Evolutionary conservation across 1,139 yeast genomes (phyloP).

Genomic region (Saccharomyces pastorianus): DNA sequence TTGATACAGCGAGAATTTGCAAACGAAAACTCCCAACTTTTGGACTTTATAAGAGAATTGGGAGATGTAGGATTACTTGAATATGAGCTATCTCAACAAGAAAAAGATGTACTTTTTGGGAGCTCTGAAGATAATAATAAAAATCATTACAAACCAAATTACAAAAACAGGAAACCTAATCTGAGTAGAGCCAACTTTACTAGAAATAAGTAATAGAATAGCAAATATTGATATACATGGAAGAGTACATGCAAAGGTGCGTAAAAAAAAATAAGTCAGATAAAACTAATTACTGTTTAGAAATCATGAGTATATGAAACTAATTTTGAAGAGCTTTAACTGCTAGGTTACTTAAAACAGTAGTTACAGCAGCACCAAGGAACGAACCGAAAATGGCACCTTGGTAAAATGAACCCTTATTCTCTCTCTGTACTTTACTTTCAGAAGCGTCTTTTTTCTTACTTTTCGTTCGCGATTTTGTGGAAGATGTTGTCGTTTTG

Average conservation of each 20-base stretch:
- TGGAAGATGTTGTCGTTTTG: not conserved
- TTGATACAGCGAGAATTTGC: conserved; percentile 30
- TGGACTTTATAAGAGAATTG: conserved; percentile 28
- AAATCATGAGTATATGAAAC: not conserved
- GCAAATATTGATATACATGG: not conserved
- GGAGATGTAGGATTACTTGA: conserved; percentile 28
- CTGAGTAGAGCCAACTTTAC: conserved; percentile 2
- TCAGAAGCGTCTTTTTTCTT: not conserved
- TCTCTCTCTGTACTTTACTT: not conserved
- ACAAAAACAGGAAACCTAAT: conserved; percentile 1
- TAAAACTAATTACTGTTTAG: not conserved
- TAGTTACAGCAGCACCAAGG: conserved; percentile 24
- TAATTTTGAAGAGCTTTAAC: conserved; percentile 5
- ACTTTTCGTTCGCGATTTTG: not conserved
- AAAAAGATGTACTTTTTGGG: conserved; percentile 29
- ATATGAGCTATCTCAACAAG: conserved; percentile 26
- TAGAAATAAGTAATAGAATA: not conserved
- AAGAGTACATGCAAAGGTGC: conserved; percentile 1
- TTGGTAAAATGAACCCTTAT: conserved; percentile 13
- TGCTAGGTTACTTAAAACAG: conserved; percentile 16
- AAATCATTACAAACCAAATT: conserved; percentile 3
- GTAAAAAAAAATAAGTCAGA: not conserved
- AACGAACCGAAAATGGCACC: conserved; percentile 27
- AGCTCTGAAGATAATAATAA: conserved; percentile 6
- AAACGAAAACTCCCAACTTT: conserved; percentile 24